Evolutionary conservation across 768 basidiomycete genomes (phyloP).

Genomic region (Myochromella boudieri): DNA sequence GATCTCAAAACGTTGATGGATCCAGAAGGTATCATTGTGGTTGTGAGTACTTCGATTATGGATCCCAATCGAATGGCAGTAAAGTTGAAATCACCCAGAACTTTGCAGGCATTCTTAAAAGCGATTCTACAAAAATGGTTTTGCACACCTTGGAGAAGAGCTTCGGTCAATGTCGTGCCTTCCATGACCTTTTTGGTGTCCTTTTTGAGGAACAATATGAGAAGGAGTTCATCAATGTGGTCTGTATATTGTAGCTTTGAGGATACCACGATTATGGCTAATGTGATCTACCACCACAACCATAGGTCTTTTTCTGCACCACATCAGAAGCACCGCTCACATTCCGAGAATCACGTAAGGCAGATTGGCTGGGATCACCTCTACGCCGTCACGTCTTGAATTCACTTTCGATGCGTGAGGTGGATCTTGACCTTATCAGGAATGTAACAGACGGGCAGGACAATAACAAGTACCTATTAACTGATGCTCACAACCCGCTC

Average conservation of each 20-base stretch:
- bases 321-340: constrained; percentile 48
- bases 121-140: constrained; percentile 64
- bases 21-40: constrained; percentile 73
- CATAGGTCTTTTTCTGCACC: constrained; percentile 84
- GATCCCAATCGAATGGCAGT: not conserved
- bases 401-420: constrained; percentile 51
- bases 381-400: constrained; percentile 63
- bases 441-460: constrained; percentile 32
- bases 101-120: constrained; percentile 72
- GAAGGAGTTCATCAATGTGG: constrained; percentile 72
- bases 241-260: no score
- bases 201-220: constrained; percentile 46
- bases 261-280: not conserved
- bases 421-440: constrained; percentile 44
- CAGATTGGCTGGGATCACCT: constrained; percentile 69
- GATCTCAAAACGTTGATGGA: constrained; percentile 64
- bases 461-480: constrained; percentile 51
- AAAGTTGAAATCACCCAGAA: no score
- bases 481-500: constrained; percentile 62
- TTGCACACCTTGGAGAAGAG: constrained; percentile 64
- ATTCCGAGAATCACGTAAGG: constrained; percentile 53
- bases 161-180: constrained; percentile 81
- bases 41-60: constrained; percentile 49
- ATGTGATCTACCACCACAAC: not conserved
- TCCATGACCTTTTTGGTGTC: constrained; percentile 64